Evolutionary conservation across 1,284 basidiomycete species (phyloP).

Genomic region (Rhizoctonia solani): DNA sequence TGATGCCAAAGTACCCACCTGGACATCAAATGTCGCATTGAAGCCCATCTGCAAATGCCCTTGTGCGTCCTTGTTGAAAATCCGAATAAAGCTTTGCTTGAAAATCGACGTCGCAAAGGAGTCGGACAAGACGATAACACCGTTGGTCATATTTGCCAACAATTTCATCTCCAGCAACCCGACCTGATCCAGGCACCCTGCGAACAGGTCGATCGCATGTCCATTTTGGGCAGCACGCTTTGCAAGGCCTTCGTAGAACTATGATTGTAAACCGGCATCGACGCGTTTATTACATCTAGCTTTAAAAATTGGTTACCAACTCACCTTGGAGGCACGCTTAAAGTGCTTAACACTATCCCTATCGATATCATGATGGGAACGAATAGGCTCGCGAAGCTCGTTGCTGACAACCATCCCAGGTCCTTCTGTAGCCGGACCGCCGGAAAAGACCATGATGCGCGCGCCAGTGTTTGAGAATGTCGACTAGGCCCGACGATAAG

Average conservation of each 20-base stretch:
- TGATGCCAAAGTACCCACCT: constrained; percentile 57
- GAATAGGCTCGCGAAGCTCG: constrained; percentile 96
- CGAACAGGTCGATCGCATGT: constrained; percentile 93
- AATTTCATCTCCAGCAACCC: constrained; percentile 98
- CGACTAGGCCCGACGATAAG: constrained; percentile 60
- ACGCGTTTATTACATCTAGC: background rate
- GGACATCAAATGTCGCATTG: constrained; percentile 98
- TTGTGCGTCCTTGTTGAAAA: constrained; percentile 93
- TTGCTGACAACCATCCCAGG: constrained; percentile 96
- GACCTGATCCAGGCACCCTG: constrained; percentile 97
- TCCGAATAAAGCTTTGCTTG: constrained; percentile 95
- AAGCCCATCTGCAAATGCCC: constrained; percentile 97
- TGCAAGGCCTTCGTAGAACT: constrained; percentile 97
- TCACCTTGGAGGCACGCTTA: constrained; percentile 93
- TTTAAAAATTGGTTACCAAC: constrained; percentile 38
- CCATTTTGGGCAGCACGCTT: constrained; percentile 94
- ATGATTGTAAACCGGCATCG: constrained; percentile 6
- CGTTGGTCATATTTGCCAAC: constrained; percentile 93
- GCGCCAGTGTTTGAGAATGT: constrained; percentile 96
- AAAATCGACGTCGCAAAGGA: constrained; percentile 99
- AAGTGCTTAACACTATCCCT: constrained; percentile 96
- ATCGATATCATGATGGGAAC: constrained; percentile 99
- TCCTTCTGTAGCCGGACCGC: constrained; percentile 96
- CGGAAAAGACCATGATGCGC: constrained; percentile 95
- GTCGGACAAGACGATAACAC: constrained; percentile 94